Evolutionary conservation across 2,329 filamentous ascomycete species (phyloP), one percentile per base, ranked within the genome.

Genomic region (Arthroderma sp.): DNA sequence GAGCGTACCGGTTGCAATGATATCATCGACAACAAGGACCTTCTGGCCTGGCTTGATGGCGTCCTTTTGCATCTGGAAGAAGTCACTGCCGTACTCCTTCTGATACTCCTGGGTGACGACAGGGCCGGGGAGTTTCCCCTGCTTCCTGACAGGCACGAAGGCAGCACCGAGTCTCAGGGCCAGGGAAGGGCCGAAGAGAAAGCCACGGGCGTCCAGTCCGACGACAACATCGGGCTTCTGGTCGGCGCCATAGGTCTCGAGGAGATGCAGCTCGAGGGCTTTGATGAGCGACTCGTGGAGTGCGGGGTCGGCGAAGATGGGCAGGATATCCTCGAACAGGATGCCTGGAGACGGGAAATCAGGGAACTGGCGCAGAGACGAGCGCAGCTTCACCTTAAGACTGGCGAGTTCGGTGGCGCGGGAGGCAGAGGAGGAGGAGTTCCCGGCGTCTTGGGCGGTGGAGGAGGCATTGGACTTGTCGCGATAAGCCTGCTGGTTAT

Each of bases 241-340:
- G 62, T 71, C 71, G 60, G 77, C 74, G 61, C 73, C 71, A 66
- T 85, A 85, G 61, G 79, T 78, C 66, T 85, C 76, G 58, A 80
- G 75, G 62, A 95, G 80, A 72, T 95, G 86, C 61, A 96, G 79
- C 74, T 95, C 87, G 65, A 97, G 86, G 53, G 89, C 88, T 66
- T 84, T 82, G 71, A 96, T 78, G 59, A 98, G 85, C 57, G 83
- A 80, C 64, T 81, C 78, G 76, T 96, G 91, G 61, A 87, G 79
- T 55, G 72, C 69, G 57, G 85, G 83, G 68, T 89, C 81, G 71
- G 88, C 84, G 78, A 98, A 97, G 70, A 97, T 85, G 61, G 93
- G 93, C 73, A 98, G 85, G 75, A 98, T 97, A 71, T 98, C 93
- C 77, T 96, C 89, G 75, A 98, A 98, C 67, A 95, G 80, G 70